Conservation (phyloP, 441 rosid species). For the Cnidoscolus chayamansa region DNA sequence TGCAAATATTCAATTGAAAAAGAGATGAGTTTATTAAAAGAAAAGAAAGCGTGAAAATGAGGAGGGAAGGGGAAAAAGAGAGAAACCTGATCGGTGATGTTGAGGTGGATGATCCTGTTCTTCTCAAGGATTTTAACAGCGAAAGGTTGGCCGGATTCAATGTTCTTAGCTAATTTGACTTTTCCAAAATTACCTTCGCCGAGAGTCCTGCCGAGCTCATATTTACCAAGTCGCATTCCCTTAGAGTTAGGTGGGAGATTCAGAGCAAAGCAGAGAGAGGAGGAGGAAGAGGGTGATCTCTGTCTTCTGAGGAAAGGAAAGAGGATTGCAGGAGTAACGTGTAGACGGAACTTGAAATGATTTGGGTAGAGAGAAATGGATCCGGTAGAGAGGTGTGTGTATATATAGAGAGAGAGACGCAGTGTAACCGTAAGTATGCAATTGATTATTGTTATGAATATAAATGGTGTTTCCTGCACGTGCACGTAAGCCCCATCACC, state of each 20-base stretch:
- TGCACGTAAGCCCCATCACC: no score
- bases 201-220: conserved; percentile 81
- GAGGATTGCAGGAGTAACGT: no score
- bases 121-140: conserved; percentile 94
- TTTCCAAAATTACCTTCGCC: conserved; percentile 96
- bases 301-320: background rate
- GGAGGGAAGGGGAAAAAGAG: background rate
- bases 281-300: no score
- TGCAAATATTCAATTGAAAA: no score
- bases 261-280: no score
- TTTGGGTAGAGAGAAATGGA: no score
- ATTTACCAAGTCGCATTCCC: conserved; percentile 85
- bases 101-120: conserved; percentile 55
- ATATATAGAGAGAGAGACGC: no score
- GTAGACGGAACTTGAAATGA: no score
- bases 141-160: conserved; percentile 54
- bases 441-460: no score
- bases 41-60: background rate
- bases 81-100: conserved; percentile 71
- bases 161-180: conserved; percentile 67
- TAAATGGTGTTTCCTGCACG: no score
- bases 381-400: no score
- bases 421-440: no score
- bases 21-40: background rate
- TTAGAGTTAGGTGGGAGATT: background rate